Evolutionary conservation across 2,329 filamentous ascomycete species (phyloP).

Genomic region (Fusarium citri): DNA sequence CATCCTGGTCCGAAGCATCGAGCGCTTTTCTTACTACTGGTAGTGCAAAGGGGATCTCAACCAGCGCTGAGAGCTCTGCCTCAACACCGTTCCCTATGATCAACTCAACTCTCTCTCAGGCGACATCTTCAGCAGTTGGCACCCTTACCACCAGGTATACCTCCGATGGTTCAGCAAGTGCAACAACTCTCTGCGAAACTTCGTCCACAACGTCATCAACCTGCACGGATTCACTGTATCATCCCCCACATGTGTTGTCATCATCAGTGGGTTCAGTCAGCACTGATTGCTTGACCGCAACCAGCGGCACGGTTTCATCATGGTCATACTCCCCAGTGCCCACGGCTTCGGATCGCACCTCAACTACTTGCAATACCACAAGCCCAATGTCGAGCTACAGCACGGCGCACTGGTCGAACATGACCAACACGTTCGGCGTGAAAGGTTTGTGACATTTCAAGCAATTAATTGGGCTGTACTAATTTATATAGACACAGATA

Average conservation of each 20-base stretch:
- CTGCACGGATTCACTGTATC: constrained; percentile 21
- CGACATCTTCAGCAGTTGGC: constrained; percentile 12
- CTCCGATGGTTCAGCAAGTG: constrained; percentile 2
- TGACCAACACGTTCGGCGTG: constrained; percentile 19
- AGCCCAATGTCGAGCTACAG: constrained; percentile 26
- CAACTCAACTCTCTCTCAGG: constrained; percentile 33
- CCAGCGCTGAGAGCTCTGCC: constrained; percentile 10
- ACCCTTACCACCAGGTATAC: constrained; percentile 18
- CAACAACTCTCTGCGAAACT: constrained; percentile 26
- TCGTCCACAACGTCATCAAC: constrained; percentile 27
- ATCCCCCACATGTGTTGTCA: neutral
- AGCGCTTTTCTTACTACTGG: constrained; percentile 1
- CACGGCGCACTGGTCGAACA: constrained; percentile 34
- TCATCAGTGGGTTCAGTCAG: constrained; percentile 6
- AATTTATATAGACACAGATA: constrained; percentile 12
- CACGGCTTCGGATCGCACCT: constrained; percentile 12
- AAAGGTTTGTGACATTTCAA: constrained; percentile 27
- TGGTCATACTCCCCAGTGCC: constrained; percentile 24
- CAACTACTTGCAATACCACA: constrained; percentile 43
- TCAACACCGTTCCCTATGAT: constrained; percentile 16
- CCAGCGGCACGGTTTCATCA: neutral
- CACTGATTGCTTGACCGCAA: constrained; percentile 27
- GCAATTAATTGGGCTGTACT: constrained; percentile 4
- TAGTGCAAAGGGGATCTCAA: constrained; percentile 21
- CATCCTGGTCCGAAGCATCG: constrained; percentile 4